A percentile compares a stretch with the other conserved stretches of the same genome.
Evolutionary conservation across 305 asterid species (phyloP).

Genomic region (Fraxinus ornus): DNA sequence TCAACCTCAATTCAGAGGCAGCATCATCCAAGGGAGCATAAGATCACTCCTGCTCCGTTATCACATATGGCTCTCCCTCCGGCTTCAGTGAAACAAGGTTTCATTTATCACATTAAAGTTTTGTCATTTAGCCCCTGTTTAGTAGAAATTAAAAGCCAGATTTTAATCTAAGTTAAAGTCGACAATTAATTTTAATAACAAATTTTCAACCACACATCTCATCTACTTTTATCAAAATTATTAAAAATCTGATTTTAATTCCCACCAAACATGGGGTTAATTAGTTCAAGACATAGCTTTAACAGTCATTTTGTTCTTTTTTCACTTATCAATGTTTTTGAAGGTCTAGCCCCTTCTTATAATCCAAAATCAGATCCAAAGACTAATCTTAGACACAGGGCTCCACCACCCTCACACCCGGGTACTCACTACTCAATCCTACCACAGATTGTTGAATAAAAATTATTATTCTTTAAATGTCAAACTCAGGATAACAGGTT

Average conservation of each 20-base stretch:
- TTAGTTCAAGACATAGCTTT: neutral
- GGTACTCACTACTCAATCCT: constrained; percentile 22
- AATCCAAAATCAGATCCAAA: constrained; percentile 33
- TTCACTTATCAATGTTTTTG: constrained; percentile 18
- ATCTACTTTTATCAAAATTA: neutral
- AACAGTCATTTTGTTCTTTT: neutral
- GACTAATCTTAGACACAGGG: constrained; percentile 29
- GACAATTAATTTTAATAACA: neutral
- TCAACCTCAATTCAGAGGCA: constrained; percentile 28
- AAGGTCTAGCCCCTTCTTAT: constrained; percentile 32
- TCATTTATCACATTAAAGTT: constrained; percentile 21
- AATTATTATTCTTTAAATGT: constrained; percentile 21
- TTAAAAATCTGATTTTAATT: no score
- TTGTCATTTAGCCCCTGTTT: neutral
- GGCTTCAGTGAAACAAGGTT: constrained; percentile 52
- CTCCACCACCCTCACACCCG: constrained; percentile 38
- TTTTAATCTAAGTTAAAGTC: neutral
- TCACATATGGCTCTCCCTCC: constrained; percentile 45
- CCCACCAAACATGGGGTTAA: neutral
- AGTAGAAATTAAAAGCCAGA: neutral
- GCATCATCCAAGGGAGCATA: constrained; percentile 37
- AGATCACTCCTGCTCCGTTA: constrained; percentile 47
- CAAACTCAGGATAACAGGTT: constrained; percentile 39
- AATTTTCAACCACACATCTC: neutral
- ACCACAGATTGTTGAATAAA: neutral